Evolutionary conservation across 2,329 filamentous ascomycete species (phyloP).

Genomic region (Paraphoma chrysanthemicola): DNA sequence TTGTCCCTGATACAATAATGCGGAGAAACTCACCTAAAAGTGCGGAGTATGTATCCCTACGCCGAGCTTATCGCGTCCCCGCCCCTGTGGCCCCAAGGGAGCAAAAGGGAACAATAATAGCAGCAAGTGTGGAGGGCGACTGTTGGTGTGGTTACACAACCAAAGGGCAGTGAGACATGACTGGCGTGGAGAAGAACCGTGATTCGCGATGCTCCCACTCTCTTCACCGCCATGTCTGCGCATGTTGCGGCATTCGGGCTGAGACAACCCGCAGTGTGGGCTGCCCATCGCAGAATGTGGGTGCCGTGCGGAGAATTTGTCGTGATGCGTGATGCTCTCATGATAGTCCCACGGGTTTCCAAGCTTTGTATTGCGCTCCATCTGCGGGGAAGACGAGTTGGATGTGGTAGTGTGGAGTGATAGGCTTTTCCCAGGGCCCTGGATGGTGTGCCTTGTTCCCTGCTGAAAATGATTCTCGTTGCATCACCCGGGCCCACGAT

Average conservation of each 20-base stretch:
- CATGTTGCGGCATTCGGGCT: slow-evolving; percentile 5
- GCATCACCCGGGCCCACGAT: slow-evolving; percentile 39
- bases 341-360: slow-evolving; percentile 8
- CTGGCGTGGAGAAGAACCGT: slow-evolving; percentile 1
- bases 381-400: slow-evolving; percentile 23
- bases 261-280: slow-evolving; percentile 21
- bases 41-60: slow-evolving; percentile 8
- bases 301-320: slow-evolving; percentile 17
- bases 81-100: not conserved
- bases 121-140: slow-evolving; percentile 2
- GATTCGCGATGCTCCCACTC: slow-evolving; percentile 3
- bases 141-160: slow-evolving; percentile 18
- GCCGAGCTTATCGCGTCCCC: slow-evolving; percentile 23
- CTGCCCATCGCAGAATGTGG: slow-evolving; percentile 17
- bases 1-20: slow-evolving; percentile 6
- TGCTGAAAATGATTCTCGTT: slow-evolving; percentile 22
- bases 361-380: not conserved
- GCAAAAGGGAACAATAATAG: slow-evolving; percentile 23
- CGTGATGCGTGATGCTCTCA: slow-evolving; percentile 19
- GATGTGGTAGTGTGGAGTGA: slow-evolving; percentile 9
- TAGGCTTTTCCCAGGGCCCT: slow-evolving; percentile 14
- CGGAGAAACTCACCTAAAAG: slow-evolving; percentile 15
- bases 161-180: slow-evolving; percentile 19
- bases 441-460: slow-evolving; percentile 27
- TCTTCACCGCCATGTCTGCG: slow-evolving; percentile 18